Base-by-base conservation (phyloP, 2,329 filamentous ascomycete genomes). In the Scopulariopsis brevicaulis region DNA sequence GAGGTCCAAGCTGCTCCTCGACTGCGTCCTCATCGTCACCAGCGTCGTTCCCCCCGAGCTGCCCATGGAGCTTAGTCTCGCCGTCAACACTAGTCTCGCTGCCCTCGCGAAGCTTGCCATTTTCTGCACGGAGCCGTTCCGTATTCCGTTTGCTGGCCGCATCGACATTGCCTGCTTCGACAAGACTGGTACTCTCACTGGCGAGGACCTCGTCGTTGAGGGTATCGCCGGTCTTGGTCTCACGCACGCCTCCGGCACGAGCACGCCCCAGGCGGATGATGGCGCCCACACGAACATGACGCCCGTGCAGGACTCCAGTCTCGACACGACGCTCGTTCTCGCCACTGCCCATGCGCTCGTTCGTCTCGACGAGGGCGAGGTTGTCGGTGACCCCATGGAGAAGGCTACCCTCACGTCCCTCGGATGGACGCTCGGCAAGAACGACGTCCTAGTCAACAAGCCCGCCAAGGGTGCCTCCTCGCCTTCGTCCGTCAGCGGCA, bases 351-450 rank as follows among this genome's bases (percentile, higher is more conserved):
- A 99, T 69, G 94, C 94, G 50, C 78, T 99, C 32, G 95, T 99
- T 55, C 96, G 93, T 69, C 81, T 99, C 18, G 94, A 99, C 63
- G 94, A 99, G 70, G 94, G 94, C 22, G 94, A 99, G 14, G 87
- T 97, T 64, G 94, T 99, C 52, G 94, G 94, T 66, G 94, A 99
- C 68, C 94, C 94, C 2, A 99, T 99, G 94, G 94, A 99, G 69
- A 97, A 97, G 74, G 94, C 94, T 52, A 97, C 94, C 1, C 77
- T 99, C 32, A 77, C 81, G 54, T 91, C 93, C 58, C 84, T 99
- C 12, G 92, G 93, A 57, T 99, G 94, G 94, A 85, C 81, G 59
- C 80, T 99, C n/a, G 92, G 92, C 54, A 87, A 84, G 66, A 94
- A 96, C 63, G 93, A 99, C 66, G 85, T 82, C 35, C 81, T 99